Percentiles rank a stretch among this genome's conserved stretches.
phyloP scores from a whole-genome alignment of 169 alveolate genomes.

The Prorocentrum cordatum region DNA sequence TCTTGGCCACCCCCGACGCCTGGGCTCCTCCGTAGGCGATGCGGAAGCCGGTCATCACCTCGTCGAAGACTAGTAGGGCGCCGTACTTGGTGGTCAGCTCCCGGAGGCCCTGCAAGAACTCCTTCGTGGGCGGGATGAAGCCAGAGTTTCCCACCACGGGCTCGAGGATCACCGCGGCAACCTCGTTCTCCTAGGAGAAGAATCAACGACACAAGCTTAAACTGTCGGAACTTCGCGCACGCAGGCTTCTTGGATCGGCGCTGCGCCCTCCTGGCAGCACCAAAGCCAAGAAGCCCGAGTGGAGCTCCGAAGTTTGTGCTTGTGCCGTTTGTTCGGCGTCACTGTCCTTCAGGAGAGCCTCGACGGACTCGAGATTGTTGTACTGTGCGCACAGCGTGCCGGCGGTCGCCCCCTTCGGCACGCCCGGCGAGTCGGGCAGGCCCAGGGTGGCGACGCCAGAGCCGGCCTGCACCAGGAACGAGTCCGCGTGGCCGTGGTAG shows the following conservation, averaged over 20 bases:
- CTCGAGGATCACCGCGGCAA: conserved; percentile 57
- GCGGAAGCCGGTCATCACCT: conserved; percentile 67
- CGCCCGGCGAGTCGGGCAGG: conserved; percentile 52
- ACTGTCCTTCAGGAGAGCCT: too few species aligned
- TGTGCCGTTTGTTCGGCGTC: too few species aligned
- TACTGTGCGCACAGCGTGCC: conserved; percentile 39
- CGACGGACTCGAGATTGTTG: conserved; percentile 53
- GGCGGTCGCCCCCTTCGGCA: conserved; percentile 47
- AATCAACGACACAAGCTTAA: not conserved
- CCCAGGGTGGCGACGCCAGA: conserved; percentile 61
- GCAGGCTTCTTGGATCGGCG: too few species aligned
- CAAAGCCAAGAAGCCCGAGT: too few species aligned
- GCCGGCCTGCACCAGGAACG: conserved; percentile 63
- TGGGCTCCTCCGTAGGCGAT: conserved; percentile 64
- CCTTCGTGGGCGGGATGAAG: conserved; percentile 69
- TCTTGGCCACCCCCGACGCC: too few species aligned
- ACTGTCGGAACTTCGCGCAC: too few species aligned
- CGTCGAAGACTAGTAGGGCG: conserved; percentile 52
- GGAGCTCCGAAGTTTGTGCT: too few species aligned
- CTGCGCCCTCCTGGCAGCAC: too few species aligned
- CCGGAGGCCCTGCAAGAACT: conserved; percentile 40
- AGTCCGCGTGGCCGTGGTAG: conserved; percentile 67
- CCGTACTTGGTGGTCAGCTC: conserved; percentile 51
- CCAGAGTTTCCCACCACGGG: conserved; percentile 66
- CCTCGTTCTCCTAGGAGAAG: conserved; percentile 13